A percentile compares a stretch with the other conserved stretches of the same genome.
phyloP scores from a whole-genome alignment of 176 grass and related monocot genomes.

The Juncus inflexus region DNA sequence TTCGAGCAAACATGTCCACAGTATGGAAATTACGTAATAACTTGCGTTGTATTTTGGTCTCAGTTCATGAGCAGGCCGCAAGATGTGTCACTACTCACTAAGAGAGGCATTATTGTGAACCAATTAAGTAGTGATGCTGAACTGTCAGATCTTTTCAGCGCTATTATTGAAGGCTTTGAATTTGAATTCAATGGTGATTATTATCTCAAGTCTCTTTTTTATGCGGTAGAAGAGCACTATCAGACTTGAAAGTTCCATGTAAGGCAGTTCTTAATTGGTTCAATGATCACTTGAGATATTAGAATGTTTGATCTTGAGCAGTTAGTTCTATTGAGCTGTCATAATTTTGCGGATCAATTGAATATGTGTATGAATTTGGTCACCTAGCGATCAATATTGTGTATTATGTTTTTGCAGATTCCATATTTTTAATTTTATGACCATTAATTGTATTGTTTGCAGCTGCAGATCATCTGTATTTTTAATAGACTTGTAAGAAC shows the following conservation, averaged over 20 bases:
- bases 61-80: conserved; percentile 8
- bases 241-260: neutral
- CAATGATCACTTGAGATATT: neutral
- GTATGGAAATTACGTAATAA: conserved; percentile 24
- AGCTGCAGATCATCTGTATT: too few relatives aligned
- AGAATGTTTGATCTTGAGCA: neutral
- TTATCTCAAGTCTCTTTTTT: neutral
- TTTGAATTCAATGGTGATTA: conserved; percentile 5
- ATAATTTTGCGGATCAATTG: too few relatives aligned
- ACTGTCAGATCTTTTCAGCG: conserved; percentile 18
- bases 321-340: too few relatives aligned
- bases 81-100: conserved; percentile 23
- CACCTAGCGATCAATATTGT: too few relatives aligned
- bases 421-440: too few relatives aligned
- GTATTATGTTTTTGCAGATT: too few relatives aligned
- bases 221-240: conserved; percentile 17
- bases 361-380: too few relatives aligned
- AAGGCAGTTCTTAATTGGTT: conserved; percentile 19
- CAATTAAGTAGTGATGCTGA: neutral
- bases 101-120: neutral
- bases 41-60: conserved; percentile 25
- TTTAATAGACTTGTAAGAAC: too few relatives aligned
- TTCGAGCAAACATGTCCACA: conserved; percentile 20
- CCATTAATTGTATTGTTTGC: too few relatives aligned
- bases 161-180: conserved; percentile 2